Base-by-base conservation (phyloP, 768 basidiomycete genomes). In the Coprinopsis strossmayeri region DNA sequence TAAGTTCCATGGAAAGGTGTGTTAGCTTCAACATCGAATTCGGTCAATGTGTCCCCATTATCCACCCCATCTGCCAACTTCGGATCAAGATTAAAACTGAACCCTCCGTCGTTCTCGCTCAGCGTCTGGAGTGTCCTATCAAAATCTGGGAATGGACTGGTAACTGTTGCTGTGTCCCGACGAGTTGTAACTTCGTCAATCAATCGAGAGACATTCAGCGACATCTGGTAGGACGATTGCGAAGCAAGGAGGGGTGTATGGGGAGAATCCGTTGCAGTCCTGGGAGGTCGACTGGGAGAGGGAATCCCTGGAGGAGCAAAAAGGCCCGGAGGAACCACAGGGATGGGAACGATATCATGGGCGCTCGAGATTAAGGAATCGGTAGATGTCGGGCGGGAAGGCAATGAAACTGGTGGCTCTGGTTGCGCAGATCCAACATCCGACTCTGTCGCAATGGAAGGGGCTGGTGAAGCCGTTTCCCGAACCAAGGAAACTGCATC, bases 71-170 rank as follows among this genome's bases (percentile, higher is more conserved):
- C 74, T 4, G 81, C 85, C 23, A 91, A 69, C 55, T 82, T 87
- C 23, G 86, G 85, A 63, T 91, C 90, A 37, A 92, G 68, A 64
- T 83, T 91, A 68, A 94, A 93, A 62, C 84, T 90, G 69, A 93
- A 93, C 7, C 85, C 81, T 26, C 79, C 78, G 25, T 67, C 76
- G 54, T 84, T 84, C 35, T 73, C 79, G 44, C 77, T 79, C 35
- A 92, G 70, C 41, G 78, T 81, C 59, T 86, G 81, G 38, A 93
- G 69, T 17, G 87, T 91, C 25, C 87, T 80, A 62, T 92, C 91
- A 55, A 94, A 82, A 54, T 94, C 91, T 9, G 91, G 92, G 76
- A 94, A 94, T 10, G 88, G 79, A 61, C 74, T 89, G 27, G 37
- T 47, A 69, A 64, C 39, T 5, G 70, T 58, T 10, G 15, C 30